A percentile compares a stretch with the other conserved stretches of the same genome.
Conservation (phyloP, 2,329 filamentous ascomycete genomes). For the Colletotrichum sp. region DNA sequence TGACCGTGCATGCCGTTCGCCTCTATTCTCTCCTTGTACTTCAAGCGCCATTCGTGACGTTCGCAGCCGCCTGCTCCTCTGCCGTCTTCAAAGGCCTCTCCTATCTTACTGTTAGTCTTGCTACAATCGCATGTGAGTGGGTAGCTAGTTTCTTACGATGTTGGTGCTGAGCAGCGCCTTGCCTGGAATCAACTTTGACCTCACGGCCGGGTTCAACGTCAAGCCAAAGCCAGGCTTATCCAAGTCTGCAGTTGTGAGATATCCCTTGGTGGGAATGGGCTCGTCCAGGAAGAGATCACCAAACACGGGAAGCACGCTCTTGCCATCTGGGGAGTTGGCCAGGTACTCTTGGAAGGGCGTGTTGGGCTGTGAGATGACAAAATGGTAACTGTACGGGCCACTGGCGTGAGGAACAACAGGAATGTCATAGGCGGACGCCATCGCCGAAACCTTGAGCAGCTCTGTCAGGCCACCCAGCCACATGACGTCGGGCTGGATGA, state of each 20-base stretch:
- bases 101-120: neutral
- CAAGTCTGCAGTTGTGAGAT: slow-evolving; percentile 77
- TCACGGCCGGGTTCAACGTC: slow-evolving; percentile 79
- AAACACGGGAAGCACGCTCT: slow-evolving; percentile 89
- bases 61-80: slow-evolving; percentile 23
- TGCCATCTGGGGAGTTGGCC: slow-evolving; percentile 89
- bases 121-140: neutral
- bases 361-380: slow-evolving; percentile 91
- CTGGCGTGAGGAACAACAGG: slow-evolving; percentile 95
- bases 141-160: neutral
- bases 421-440: slow-evolving; percentile 92
- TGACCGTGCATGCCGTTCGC: slow-evolving; percentile 27
- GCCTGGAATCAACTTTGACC: slow-evolving; percentile 76
- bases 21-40: slow-evolving; percentile 37
- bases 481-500: slow-evolving; percentile 96
- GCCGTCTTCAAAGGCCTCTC: slow-evolving; percentile 12
- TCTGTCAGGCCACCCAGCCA: slow-evolving; percentile 95
- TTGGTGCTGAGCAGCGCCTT: slow-evolving; percentile 74
- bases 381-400: slow-evolving; percentile 95
- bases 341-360: slow-evolving; percentile 96
- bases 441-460: slow-evolving; percentile 84
- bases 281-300: slow-evolving; percentile 91
- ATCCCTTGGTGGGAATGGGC: slow-evolving; percentile 85
- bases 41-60: slow-evolving; percentile 25
- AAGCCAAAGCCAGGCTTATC: slow-evolving; percentile 93